Percentiles rank a stretch among this genome's conserved stretches.
phyloP scores from a whole-genome alignment of 192 early-diverging fungal genomes.

The Spinellus fusiger region DNA sequence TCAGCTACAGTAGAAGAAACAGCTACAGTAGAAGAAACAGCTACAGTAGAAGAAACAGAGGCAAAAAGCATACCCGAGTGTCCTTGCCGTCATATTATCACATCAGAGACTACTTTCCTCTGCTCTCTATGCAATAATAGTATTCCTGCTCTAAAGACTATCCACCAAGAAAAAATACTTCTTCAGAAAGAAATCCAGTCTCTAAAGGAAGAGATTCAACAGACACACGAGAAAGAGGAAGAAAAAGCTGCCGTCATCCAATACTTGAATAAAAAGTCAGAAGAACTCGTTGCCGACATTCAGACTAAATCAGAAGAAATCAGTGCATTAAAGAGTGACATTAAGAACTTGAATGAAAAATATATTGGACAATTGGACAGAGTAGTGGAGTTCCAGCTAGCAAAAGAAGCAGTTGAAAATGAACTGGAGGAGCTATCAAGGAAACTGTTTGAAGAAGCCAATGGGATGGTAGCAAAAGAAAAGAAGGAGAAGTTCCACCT shows the following conservation, averaged over 20 bases:
- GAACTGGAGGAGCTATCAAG: slow-evolving; percentile 94
- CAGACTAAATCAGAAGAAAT: slow-evolving; percentile 69
- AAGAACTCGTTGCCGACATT: slow-evolving; percentile 55
- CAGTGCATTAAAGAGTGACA: slow-evolving; percentile 52
- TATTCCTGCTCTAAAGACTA: slow-evolving; percentile 25
- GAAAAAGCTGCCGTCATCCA: slow-evolving; percentile 8
- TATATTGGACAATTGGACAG: slow-evolving; percentile 82
- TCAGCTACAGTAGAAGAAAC: neutral
- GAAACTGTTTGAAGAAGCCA: slow-evolving; percentile 91
- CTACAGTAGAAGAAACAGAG: neutral
- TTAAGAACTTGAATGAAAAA: slow-evolving; percentile 71
- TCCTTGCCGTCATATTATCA: slow-evolving; percentile 25
- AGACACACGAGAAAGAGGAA: slow-evolving; percentile 13
- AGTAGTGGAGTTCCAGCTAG: slow-evolving; percentile 82
- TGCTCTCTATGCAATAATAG: slow-evolving; percentile 24
- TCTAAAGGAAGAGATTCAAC: slow-evolving; percentile 10
- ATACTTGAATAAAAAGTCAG: neutral
- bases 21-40: neutral
- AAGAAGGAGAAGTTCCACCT: slow-evolving; percentile 54
- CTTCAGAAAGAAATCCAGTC: slow-evolving; percentile 14
- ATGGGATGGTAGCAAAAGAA: slow-evolving; percentile 84
- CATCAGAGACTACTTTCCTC: slow-evolving; percentile 4
- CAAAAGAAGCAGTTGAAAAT: slow-evolving; percentile 86
- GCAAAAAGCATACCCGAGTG: slow-evolving; percentile 9
- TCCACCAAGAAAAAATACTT: slow-evolving; percentile 20